Conservation (phyloP, 345 rosid genomes). For the Pugionium cornutum region DNA sequence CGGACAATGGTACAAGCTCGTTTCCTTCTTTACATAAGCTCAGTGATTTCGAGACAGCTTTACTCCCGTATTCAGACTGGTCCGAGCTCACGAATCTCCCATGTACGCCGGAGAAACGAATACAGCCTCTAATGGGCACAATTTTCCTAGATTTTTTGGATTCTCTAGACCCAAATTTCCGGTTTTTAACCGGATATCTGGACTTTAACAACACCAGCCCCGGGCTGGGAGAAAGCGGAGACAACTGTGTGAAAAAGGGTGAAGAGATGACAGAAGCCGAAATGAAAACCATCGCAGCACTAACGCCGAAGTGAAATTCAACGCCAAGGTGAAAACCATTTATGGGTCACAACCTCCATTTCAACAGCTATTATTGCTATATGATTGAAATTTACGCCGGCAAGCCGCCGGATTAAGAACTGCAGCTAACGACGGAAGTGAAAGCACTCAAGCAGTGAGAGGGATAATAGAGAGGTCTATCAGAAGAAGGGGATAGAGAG, state of each 20-base stretch:
- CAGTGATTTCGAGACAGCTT: conserved; percentile 21
- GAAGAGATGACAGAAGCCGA: conserved; percentile 43
- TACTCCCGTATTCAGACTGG: conserved; percentile 21
- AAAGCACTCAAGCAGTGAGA: conserved; percentile 5
- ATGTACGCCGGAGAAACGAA: conserved; percentile 31
- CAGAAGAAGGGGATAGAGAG: conserved; percentile 27
- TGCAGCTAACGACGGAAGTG: conserved; percentile 17
- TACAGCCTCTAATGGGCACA: conserved; percentile 34
- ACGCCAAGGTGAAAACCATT: background rate
- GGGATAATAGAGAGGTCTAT: conserved; percentile 32
- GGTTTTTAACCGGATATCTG: conserved; percentile 35
- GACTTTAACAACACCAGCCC: conserved; percentile 35
- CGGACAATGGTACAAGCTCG: conserved; percentile 32
- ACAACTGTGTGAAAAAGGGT: conserved; percentile 42
- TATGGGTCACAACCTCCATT: conserved; percentile 16
- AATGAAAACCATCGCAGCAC: conserved; percentile 52
- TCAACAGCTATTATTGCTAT: background rate
- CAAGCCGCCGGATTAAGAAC: conserved; percentile 24
- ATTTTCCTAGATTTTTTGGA: conserved; percentile 16
- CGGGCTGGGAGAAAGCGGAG: conserved; percentile 32
- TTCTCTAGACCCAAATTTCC: conserved; percentile 26
- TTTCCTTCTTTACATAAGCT: conserved; percentile 26
- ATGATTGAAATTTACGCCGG: background rate
- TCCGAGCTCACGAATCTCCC: conserved; percentile 33
- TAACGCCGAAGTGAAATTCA: conserved; percentile 18